Percentiles rank a stretch among this genome's conserved stretches.
Conservation (phyloP, 2,329 filamentous ascomycete species). For the Paecilomyces dactylethromorphus region DNA sequence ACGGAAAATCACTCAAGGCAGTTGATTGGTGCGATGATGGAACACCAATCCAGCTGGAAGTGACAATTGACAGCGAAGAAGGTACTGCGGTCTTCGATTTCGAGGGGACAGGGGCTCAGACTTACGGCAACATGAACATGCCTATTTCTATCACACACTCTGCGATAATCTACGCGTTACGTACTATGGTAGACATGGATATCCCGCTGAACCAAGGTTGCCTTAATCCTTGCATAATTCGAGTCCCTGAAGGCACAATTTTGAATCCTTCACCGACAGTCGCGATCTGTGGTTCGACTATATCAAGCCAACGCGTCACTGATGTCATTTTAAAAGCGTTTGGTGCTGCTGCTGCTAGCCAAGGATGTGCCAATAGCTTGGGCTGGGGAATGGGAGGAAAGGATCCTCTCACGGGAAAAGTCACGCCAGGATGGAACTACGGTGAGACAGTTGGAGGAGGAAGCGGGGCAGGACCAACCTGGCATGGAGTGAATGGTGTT, state of each 20-base stretch:
- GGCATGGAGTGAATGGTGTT: conserved; percentile 65
- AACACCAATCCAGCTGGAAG: conserved; percentile 61
- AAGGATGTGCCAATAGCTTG: conserved; percentile 71
- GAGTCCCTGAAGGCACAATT: conserved; percentile 64
- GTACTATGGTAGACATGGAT: conserved; percentile 65
- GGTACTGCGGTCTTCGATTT: conserved; percentile 70
- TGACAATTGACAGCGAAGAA: conserved; percentile 61
- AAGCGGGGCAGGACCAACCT: conserved; percentile 61
- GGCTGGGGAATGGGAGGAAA: conserved; percentile 73
- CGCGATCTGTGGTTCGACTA: conserved; percentile 65
- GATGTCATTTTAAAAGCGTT: conserved; percentile 71
- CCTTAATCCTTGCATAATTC: conserved; percentile 61
- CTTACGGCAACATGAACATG: conserved; percentile 68
- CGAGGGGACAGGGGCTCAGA: conserved; percentile 64
- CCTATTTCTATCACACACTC: conserved; percentile 69
- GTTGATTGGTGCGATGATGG: conserved; percentile 77
- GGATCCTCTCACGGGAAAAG: conserved; percentile 14
- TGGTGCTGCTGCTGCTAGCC: conserved; percentile 63
- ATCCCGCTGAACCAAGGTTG: conserved; percentile 77
- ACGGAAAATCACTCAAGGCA: conserved; percentile 59
- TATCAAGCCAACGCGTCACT: conserved; percentile 58
- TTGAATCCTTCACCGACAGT: conserved; percentile 64
- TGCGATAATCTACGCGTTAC: conserved; percentile 72
- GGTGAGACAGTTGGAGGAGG: conserved; percentile 76
- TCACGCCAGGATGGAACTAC: conserved; percentile 55